phyloP scores from a whole-genome alignment of 768 basidiomycete species.

The Lactarius sp. region DNA sequence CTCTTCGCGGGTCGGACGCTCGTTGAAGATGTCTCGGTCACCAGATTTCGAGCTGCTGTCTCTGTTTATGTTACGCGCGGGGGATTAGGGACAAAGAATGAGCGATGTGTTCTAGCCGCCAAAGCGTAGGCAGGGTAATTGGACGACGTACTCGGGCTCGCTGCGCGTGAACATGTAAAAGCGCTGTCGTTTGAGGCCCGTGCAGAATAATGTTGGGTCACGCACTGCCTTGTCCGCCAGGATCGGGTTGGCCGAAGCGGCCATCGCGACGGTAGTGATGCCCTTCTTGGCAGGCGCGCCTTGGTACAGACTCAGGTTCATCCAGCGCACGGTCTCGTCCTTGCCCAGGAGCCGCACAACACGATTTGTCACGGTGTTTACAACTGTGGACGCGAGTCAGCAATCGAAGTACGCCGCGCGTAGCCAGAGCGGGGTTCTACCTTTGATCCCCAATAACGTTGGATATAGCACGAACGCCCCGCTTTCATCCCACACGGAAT shows the following conservation, averaged over 20 bases:
- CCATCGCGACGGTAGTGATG: slow-evolving; percentile 86
- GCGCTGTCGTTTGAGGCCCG: slow-evolving; percentile 86
- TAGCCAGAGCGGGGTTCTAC: slow-evolving; percentile 37
- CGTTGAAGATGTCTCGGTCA: slow-evolving; percentile 97
- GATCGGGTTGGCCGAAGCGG: slow-evolving; percentile 92
- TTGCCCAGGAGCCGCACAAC: slow-evolving; percentile 86
- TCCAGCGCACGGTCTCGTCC: slow-evolving; percentile 87
- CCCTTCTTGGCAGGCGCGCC: slow-evolving; percentile 88
- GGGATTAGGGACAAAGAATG: background rate
- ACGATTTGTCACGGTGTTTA: slow-evolving; percentile 92
- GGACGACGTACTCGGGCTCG: slow-evolving; percentile 72
- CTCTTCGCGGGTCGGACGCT: slow-evolving; percentile 94
- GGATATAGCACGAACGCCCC: slow-evolving; percentile 94
- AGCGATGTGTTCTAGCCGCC: too few relatives aligned
- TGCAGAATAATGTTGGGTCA: slow-evolving; percentile 90
- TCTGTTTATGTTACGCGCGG: slow-evolving; percentile 35
- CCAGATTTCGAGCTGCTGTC: slow-evolving; percentile 63
- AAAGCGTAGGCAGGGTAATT: background rate
- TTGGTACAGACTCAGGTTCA: slow-evolving; percentile 88
- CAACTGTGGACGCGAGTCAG: slow-evolving; percentile 59
- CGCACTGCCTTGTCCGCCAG: slow-evolving; percentile 77
- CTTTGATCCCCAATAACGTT: slow-evolving; percentile 91
- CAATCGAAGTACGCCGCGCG: background rate
- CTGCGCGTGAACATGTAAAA: slow-evolving; percentile 94
- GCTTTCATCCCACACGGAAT: slow-evolving; percentile 97